phyloP scores from a whole-genome alignment of 2,329 filamentous ascomycete species.

The Aspergillus persii region DNA sequence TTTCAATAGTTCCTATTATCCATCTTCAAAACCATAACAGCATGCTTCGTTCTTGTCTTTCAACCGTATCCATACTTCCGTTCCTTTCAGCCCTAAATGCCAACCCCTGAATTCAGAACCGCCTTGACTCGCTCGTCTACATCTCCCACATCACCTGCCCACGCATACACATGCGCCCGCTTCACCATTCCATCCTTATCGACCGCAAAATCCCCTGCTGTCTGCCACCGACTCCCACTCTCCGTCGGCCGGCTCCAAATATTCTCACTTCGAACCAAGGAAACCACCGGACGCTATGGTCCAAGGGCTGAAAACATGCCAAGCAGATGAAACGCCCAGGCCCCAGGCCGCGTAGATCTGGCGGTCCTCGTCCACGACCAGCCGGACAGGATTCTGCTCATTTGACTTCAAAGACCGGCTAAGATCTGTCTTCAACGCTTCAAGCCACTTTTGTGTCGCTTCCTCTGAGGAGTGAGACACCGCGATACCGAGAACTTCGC shows the following conservation, averaged over 20 bases:
- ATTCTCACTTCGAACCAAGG: conserved; percentile 9
- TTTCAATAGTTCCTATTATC: not conserved
- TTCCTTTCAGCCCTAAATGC: not conserved
- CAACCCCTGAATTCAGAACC: not conserved
- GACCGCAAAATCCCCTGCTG: conserved; percentile 16
- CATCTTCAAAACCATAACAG: not conserved
- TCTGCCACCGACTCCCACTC: conserved; percentile 26
- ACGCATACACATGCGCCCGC: not conserved
- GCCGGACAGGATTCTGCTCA: not conserved
- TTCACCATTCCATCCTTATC: conserved; percentile 10
- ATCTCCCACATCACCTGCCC: not conserved
- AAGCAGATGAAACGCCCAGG: not conserved
- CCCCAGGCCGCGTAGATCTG: not conserved
- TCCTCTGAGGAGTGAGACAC: not conserved
- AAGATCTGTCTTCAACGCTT: not conserved
- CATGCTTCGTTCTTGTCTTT: too few species aligned
- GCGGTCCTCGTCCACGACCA: not conserved
- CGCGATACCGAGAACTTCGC: not conserved
- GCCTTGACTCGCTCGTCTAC: not conserved
- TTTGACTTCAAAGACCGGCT: too few species aligned
- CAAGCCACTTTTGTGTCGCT: not conserved
- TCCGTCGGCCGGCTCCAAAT: conserved; percentile 24
- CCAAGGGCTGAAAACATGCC: not conserved
- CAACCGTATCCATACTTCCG: too few species aligned
- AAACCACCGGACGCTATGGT: not conserved